These are phyloP conservation scores for Darksidea phi DNA, from an alignment of 495 filamentous ascomycete genomes.

Conservation along the genomic window DNA sequence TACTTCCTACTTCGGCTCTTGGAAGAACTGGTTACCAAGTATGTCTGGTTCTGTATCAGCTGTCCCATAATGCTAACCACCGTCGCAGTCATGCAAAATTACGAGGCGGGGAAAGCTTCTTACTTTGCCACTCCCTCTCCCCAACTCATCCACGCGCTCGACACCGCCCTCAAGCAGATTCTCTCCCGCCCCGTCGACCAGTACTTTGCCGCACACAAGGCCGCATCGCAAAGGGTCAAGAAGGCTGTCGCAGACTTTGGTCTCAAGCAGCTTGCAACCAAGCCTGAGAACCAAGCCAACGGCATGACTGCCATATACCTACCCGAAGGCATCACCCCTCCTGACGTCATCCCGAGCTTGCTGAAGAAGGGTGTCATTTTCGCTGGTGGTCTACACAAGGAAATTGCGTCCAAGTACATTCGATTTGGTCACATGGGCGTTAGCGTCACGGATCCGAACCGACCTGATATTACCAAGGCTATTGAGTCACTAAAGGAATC, in stretches of 20 bases:
- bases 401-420: conserved; percentile 69
- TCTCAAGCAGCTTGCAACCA: conserved; percentile 77
- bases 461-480: conserved; percentile 76
- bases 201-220: conserved; percentile 75
- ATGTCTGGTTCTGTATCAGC: too few relatives aligned
- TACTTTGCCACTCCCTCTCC: conserved; percentile 97
- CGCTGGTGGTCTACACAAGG: conserved; percentile 91
- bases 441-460: conserved; percentile 66
- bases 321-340: conserved; percentile 73
- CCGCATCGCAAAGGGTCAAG: conserved; percentile 79
- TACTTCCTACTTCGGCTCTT: conserved; percentile 84
- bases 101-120: conserved; percentile 92
- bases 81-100: conserved; percentile 84
- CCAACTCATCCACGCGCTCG: conserved; percentile 88
- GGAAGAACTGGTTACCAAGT: conserved; percentile 96
- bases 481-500: conserved; percentile 72
- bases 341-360: conserved; percentile 81
- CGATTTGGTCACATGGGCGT: conserved; percentile 95
- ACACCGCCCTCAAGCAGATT: conserved; percentile 89
- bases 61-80: conserved; percentile 16
- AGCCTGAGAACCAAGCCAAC: conserved; percentile 87
- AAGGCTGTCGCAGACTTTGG: conserved; percentile 73
- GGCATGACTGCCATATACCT: conserved; percentile 98
- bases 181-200: conserved; percentile 71
- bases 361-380: conserved; percentile 90